phyloP scores from a whole-genome alignment of 164 flowering plant species.

The Pachysandra terminalis region DNA sequence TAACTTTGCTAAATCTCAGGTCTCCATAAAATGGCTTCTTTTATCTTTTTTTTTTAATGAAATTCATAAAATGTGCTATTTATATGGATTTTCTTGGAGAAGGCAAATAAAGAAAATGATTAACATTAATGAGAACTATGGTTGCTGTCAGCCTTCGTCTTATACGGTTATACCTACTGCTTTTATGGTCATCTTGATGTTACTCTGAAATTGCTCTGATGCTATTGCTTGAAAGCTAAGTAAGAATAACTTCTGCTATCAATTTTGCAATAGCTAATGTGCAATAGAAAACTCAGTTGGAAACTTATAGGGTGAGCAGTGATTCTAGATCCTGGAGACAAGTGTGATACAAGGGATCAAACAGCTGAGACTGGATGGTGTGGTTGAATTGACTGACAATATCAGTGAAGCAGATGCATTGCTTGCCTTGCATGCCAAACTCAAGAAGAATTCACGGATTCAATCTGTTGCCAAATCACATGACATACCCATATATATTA shows the following conservation, averaged over 20 bases:
- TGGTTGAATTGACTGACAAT: conserved; percentile 64
- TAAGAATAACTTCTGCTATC: conserved; percentile 1
- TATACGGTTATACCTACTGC: neutral
- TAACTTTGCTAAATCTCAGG: too few species aligned
- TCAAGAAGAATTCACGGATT: conserved; percentile 77
- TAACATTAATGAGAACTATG: too few species aligned
- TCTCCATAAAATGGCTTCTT: too few species aligned
- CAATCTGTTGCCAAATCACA: conserved; percentile 81
- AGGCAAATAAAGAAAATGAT: too few species aligned
- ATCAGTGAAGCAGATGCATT: conserved; percentile 88
- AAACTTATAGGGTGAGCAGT: conserved; percentile 42
- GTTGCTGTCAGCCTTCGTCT: neutral
- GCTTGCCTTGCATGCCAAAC: conserved; percentile 78
- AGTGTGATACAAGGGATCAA: conserved; percentile 64
- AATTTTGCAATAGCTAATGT: conserved; percentile 11
- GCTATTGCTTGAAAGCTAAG: neutral
- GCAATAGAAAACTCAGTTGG: conserved; percentile 14
- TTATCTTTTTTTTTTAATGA: too few species aligned
- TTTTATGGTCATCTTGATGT: neutral
- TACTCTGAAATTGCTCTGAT: neutral
- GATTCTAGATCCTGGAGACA: conserved; percentile 70
- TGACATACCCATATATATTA: conserved; percentile 60
- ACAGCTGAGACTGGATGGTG: conserved; percentile 53
- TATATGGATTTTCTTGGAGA: too few species aligned
- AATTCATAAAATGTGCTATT: too few species aligned